Evolutionary conservation across 345 rosid species (phyloP).

Genomic region (Eutrema japonicum): DNA sequence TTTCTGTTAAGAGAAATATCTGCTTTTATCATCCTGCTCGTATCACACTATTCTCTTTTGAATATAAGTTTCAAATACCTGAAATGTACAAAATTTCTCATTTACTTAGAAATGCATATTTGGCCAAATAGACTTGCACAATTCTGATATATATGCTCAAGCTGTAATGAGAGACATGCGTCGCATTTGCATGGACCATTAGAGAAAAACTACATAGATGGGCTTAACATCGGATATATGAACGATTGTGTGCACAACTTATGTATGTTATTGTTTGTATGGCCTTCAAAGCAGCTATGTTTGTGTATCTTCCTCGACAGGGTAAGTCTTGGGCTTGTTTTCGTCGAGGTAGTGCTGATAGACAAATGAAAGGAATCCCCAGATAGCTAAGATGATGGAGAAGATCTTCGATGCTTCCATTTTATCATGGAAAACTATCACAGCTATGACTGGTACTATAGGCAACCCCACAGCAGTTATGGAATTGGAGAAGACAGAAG

Average conservation of each 20-base stretch:
- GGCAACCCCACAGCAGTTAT: slow-evolving; percentile 52
- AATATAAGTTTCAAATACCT: background rate
- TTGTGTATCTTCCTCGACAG: slow-evolving; percentile 27
- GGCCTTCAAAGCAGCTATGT: background rate
- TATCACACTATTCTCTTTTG: too few species aligned
- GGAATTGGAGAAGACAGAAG: slow-evolving; percentile 41
- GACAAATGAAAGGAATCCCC: slow-evolving; percentile 66
- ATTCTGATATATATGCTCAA: background rate
- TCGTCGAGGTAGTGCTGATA: slow-evolving; percentile 67
- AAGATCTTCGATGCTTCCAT: slow-evolving; percentile 64
- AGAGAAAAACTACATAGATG: background rate
- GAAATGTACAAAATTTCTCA: background rate
- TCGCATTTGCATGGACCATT: background rate
- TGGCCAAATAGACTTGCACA: background rate
- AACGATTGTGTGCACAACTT: slow-evolving; percentile 10
- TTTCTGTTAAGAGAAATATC: background rate
- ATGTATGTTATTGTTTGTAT: slow-evolving; percentile 26
- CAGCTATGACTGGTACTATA: slow-evolving; percentile 48
- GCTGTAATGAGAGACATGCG: slow-evolving; percentile 1
- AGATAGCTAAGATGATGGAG: slow-evolving; percentile 58
- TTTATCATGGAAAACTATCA: slow-evolving; percentile 52
- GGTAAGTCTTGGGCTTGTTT: slow-evolving; percentile 16
- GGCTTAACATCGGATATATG: background rate
- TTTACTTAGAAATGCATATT: background rate
- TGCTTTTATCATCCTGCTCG: background rate